A percentile compares a stretch with the other conserved stretches of the same genome.
These are phyloP conservation scores for Thielaviopsis cerberus DNA, from an alignment of 2,329 filamentous ascomycete species.

Conservation along the genomic window DNA sequence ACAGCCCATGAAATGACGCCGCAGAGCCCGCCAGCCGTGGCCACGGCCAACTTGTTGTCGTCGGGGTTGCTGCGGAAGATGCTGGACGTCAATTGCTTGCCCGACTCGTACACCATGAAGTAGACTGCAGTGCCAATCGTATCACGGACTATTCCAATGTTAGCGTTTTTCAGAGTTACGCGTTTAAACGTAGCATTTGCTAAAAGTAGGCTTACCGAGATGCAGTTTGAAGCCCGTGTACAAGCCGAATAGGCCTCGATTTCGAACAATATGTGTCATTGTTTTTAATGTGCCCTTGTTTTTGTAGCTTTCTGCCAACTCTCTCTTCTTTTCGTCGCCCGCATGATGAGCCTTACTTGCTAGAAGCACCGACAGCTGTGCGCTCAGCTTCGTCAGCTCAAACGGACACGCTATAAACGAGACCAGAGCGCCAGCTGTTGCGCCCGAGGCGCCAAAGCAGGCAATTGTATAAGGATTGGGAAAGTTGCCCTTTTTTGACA, in stretches of 20 bases:
- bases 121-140: conserved; percentile 71
- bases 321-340: conserved; percentile 30
- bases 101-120: conserved; percentile 77
- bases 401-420: conserved; percentile 72
- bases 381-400: conserved; percentile 75
- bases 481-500: conserved; percentile 49
- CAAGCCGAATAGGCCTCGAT: conserved; percentile 52
- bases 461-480: conserved; percentile 55
- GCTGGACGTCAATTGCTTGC: conserved; percentile 49
- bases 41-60: conserved; percentile 52
- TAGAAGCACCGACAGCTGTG: conserved; percentile 66
- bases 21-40: conserved; percentile 61
- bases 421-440: conserved; percentile 61
- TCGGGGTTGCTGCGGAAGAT: conserved; percentile 7
- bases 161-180: no score
- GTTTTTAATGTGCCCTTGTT: conserved; percentile 63
- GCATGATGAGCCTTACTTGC: conserved; percentile 25
- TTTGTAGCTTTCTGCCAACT: conserved; percentile 50
- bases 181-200: no score
- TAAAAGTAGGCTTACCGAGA: conserved; percentile 38
- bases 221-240: conserved; percentile 70
- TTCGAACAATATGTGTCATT: conserved; percentile 56
- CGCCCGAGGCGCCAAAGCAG: conserved; percentile 62
- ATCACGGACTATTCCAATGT: conserved; percentile 46
- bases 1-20: conserved; percentile 69